These are phyloP conservation scores for Puccinia hordei DNA, from an alignment of 1,284 basidiomycete species.

Conservation along the genomic window DNA sequence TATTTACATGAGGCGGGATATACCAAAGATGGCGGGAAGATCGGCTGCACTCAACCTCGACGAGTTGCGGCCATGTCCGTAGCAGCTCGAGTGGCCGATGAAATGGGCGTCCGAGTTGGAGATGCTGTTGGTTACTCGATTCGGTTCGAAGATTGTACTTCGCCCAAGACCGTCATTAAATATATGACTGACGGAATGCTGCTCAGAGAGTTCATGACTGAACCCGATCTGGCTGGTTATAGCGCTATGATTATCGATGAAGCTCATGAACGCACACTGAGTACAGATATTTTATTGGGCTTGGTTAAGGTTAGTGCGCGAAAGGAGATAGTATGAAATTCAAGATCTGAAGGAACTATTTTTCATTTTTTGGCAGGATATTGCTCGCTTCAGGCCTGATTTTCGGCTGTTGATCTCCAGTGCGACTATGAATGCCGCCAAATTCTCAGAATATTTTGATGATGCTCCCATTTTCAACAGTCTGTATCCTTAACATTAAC, in stretches of 20 bases:
- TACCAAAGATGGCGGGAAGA: conserved; percentile 77
- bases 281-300: conserved; percentile 94
- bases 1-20: conserved; percentile 97
- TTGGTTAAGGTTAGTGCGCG: conserved; percentile 78
- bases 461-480: conserved; percentile 89
- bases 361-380: conserved; percentile 68
- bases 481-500: conserved; percentile 60
- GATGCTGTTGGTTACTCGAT: conserved; percentile 98
- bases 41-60: conserved; percentile 97
- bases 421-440: conserved; percentile 94
- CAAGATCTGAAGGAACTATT: background rate
- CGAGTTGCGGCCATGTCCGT: conserved; percentile 99
- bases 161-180: conserved; percentile 94
- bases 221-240: conserved; percentile 89
- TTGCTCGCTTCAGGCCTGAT: conserved; percentile 92
- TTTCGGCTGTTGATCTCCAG: conserved; percentile 86
- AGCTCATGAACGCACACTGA: conserved; percentile 91
- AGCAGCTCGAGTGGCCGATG: conserved; percentile 95
- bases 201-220: conserved; percentile 91
- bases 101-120: conserved; percentile 94
- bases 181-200: conserved; percentile 98
- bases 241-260: conserved; percentile 93
- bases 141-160: conserved; percentile 98
- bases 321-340: background rate
- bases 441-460: conserved; percentile 95